Evolutionary conservation across 2,329 filamentous ascomycete species (phyloP).

Genomic region (Pestalotiopsis sp.): DNA sequence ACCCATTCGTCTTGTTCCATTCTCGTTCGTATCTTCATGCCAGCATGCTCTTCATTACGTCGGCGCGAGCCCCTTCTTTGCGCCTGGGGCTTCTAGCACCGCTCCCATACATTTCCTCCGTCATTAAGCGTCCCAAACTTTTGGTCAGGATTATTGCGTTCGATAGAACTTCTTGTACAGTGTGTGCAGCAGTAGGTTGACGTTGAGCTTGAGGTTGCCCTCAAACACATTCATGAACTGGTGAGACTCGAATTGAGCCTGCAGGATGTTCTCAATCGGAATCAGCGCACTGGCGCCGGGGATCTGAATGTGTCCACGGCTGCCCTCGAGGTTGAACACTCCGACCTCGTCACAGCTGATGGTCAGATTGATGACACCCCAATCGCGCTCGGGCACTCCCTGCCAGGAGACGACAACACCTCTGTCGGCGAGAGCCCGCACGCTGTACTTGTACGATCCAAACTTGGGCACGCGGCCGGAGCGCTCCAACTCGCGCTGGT

Average conservation of each 20-base stretch:
- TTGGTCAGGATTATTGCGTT: constrained; percentile 52
- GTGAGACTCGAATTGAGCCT: constrained; percentile 95
- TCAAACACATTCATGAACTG: constrained; percentile 97
- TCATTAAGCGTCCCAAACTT: background rate
- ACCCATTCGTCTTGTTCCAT: constrained; percentile 6
- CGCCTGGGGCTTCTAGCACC: background rate
- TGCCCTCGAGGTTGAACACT: constrained; percentile 90
- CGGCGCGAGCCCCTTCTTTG: background rate
- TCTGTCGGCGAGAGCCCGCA: constrained; percentile 85
- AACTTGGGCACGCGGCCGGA: constrained; percentile 95
- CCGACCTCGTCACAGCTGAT: constrained; percentile 94
- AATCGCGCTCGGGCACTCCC: constrained; percentile 80
- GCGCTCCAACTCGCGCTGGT: constrained; percentile 92
- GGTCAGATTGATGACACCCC: constrained; percentile 91
- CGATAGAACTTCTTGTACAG: constrained; percentile 99
- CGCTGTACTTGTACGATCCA: constrained; percentile 96
- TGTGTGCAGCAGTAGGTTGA: constrained; percentile 94
- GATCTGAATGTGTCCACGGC: constrained; percentile 90
- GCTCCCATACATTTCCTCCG: background rate
- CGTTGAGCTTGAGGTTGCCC: constrained; percentile 82
- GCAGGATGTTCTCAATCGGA: constrained; percentile 88
- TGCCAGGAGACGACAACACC: constrained; percentile 93
- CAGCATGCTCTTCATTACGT: constrained; percentile 10
- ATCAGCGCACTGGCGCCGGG: constrained; percentile 88
- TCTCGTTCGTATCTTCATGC: constrained; percentile 11